Conservation (phyloP, 306 rosid species). For the Cucumis cinereus region DNA sequence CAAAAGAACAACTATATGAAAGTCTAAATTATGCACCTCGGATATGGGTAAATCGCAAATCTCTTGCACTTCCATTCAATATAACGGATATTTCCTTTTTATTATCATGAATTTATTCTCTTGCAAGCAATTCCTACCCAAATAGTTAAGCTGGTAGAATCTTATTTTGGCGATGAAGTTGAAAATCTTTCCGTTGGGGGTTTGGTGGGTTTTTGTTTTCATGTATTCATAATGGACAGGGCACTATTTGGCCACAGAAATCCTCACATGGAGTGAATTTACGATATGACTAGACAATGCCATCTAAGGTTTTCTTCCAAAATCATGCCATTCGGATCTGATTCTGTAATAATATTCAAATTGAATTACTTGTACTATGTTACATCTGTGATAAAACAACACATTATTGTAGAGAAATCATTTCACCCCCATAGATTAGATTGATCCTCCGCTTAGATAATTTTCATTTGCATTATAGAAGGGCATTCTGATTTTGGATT, state of each 20-base stretch:
- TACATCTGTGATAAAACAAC: not conserved
- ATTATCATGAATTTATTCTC: not conserved
- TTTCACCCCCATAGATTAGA: not conserved
- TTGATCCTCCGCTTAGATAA: not conserved
- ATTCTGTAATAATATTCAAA: slow-evolving; percentile 68
- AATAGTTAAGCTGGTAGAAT: not conserved
- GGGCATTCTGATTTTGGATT: not conserved
- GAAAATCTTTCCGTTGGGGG: not conserved
- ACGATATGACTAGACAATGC: slow-evolving; percentile 53
- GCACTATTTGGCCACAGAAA: slow-evolving; percentile 81
- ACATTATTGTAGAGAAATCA: not conserved
- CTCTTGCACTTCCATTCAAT: not conserved
- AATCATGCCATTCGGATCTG: slow-evolving; percentile 74
- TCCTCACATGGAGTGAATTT: slow-evolving; percentile 78
- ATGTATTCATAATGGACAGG: slow-evolving; percentile 52
- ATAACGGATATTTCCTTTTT: not conserved
- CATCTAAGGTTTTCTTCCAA: slow-evolving; percentile 75
- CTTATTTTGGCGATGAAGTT: not conserved
- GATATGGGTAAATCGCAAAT: not conserved
- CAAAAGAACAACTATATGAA: too few relatives aligned
- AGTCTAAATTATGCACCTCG: too few relatives aligned
- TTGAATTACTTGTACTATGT: slow-evolving; percentile 24
- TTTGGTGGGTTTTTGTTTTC: slow-evolving; percentile 13
- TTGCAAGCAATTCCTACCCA: not conserved
- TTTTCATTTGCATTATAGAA: not conserved